A percentile compares a stretch with the other conserved stretches of the same genome.
These are phyloP conservation scores for Cryptococcus sp. DNA, from an alignment of 1,284 basidiomycete genomes.

Conservation along the genomic window DNA sequence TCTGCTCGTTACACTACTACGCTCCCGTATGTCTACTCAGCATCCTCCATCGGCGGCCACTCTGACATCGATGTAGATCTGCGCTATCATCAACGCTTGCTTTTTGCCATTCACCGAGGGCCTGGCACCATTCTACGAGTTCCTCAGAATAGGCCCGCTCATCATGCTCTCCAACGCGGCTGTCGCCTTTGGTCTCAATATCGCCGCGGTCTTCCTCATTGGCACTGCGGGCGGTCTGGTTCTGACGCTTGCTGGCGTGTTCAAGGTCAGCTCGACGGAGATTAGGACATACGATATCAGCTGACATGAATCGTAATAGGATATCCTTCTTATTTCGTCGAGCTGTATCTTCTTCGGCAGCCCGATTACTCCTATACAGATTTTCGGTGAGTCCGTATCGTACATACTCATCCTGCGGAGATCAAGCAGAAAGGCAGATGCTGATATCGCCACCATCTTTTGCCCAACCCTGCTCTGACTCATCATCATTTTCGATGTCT, in stretches of 20 bases:
- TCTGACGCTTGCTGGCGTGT: slow-evolving; percentile 89
- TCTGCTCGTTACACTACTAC: slow-evolving; percentile 93
- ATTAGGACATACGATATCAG: neutral
- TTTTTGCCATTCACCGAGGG: slow-evolving; percentile 89
- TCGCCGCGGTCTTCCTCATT: slow-evolving; percentile 90
- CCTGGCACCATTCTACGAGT: slow-evolving; percentile 77
- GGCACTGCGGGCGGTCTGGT: slow-evolving; percentile 83
- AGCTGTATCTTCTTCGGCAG: slow-evolving; percentile 80
- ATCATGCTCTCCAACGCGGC: slow-evolving; percentile 78
- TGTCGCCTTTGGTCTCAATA: slow-evolving; percentile 88
- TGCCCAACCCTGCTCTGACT: too few species aligned
- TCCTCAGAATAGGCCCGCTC: slow-evolving; percentile 69
- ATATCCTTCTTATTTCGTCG: slow-evolving; percentile 88
- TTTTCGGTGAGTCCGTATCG: slow-evolving; percentile 65
- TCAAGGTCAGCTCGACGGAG: slow-evolving; percentile 72
- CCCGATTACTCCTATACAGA: slow-evolving; percentile 75
- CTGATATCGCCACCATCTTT: neutral
- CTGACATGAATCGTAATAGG: slow-evolving; percentile 55
- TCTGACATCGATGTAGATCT: slow-evolving; percentile 56
- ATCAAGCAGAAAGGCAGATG: neutral
- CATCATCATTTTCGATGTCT: too few species aligned
- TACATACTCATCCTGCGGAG: neutral
- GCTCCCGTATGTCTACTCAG: slow-evolving; percentile 61
- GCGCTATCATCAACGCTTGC: slow-evolving; percentile 81
- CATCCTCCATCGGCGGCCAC: neutral